These are phyloP conservation scores for Cyclostephanos invisitatus DNA, from an alignment of 108 stramenopile species.

Conservation along the genomic window DNA sequence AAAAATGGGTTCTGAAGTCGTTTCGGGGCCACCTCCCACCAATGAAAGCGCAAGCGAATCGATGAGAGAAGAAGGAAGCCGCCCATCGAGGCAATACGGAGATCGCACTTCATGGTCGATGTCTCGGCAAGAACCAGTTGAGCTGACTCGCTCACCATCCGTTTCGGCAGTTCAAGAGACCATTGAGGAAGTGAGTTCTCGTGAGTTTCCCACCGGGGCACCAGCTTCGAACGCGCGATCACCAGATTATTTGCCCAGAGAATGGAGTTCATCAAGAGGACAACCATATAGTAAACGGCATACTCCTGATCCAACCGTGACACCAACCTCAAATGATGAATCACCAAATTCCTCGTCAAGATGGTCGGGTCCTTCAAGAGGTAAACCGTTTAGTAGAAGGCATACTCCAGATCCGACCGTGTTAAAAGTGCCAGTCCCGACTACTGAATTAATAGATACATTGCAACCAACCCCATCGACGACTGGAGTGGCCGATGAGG, in stretches of 20 bases:
- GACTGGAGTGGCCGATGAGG: background rate
- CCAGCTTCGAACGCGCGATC: background rate
- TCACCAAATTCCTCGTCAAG: background rate
- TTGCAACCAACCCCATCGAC: background rate
- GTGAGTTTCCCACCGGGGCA: background rate
- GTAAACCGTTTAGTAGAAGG: background rate
- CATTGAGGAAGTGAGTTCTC: background rate
- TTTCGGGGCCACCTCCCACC: too few relatives aligned
- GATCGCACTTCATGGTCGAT: too few relatives aligned
- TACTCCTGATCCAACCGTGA: background rate
- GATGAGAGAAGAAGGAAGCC: too few relatives aligned
- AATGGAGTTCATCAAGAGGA: background rate
- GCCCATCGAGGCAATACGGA: too few relatives aligned
- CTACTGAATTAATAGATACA: background rate
- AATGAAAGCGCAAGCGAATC: too few relatives aligned
- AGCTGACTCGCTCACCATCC: too few relatives aligned
- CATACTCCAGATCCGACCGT: slow-evolving; percentile 9
- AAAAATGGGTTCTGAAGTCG: too few relatives aligned
- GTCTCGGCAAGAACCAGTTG: too few relatives aligned
- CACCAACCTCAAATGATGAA: background rate
- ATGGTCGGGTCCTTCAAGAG: slow-evolving; percentile 2
- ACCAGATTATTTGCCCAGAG: background rate
- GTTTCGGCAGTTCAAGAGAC: too few relatives aligned
- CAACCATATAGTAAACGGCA: background rate
- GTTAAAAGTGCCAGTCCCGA: background rate